Base-by-base conservation (phyloP, 2,329 filamentous ascomycete species). In the Lecanicillium sp. region DNA sequence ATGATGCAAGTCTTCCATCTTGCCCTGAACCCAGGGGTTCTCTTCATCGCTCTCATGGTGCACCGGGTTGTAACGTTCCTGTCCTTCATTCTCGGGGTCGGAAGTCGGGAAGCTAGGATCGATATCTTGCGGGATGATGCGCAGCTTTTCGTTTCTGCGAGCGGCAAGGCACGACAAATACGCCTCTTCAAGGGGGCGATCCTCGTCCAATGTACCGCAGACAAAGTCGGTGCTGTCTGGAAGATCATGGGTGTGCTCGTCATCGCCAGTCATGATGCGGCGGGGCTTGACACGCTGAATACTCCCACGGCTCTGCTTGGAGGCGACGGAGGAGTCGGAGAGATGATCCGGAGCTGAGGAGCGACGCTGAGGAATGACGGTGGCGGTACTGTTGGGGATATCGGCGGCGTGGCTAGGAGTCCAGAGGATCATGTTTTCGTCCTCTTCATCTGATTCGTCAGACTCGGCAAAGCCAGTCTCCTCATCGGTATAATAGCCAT, bases 161-260 rank as follows among this genome's bases (percentile, higher is more conserved):
- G 85, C 80, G 52, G 89, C 84, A 42, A 94, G 73, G 51, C 84
- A 87, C 3, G 85, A 85, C 40, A 94, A 74, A 58, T 95, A 98
- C 1, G 87, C 90, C 49, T 89, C 87, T 57, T 98, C 92, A n/a
- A 96, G 65, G 3, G 88, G 87, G 32, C 87, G 80, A 54, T 98
- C 92, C 60, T 98, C 92, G 48, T 98, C 92, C 15, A 98, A 71
- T 1, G 92, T 98, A 42, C 92, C 92, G 54, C 92, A 96, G n/a
- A 98, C 92, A 49, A 98, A 98, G 59, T 98, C 92, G 12, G 92
- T 96, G 61, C 89, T 95, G 59, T 98, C 92, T 2, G 92, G 92
- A 9, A 98, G 70, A 55, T 95, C 87, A 3, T 86, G 85, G 1
- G 83, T 85, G 11, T 25, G 22, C 22, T 25, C 22, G 17, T 73